Conservation (phyloP, 768 basidiomycete genomes). For the Lactarius quietus region DNA sequence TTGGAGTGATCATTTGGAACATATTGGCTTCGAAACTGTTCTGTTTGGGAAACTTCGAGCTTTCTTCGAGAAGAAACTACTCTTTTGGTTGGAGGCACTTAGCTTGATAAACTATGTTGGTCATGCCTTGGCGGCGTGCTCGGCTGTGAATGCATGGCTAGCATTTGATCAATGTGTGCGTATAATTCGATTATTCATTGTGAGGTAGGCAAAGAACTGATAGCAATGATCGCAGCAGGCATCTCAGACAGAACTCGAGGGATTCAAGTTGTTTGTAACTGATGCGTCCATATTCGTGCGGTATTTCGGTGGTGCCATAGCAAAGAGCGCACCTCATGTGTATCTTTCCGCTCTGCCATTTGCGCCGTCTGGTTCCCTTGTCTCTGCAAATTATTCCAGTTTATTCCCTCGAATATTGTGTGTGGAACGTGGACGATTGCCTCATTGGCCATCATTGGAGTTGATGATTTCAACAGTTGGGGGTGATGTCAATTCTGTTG, state of each 20-base stretch:
- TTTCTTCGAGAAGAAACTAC: not conserved
- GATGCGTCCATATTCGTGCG: not conserved
- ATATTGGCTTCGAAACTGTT: not conserved
- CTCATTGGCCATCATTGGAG: not conserved
- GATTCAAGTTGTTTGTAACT: not conserved
- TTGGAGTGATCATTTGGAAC: not conserved
- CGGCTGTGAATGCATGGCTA: not conserved
- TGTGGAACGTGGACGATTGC: not conserved
- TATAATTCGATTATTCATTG: not conserved
- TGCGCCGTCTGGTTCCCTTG: not conserved
- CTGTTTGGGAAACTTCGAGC: not conserved
- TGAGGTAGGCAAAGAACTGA: not conserved
- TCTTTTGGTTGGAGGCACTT: not conserved
- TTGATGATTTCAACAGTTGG: not conserved
- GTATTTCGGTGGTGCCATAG: not conserved
- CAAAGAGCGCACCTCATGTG: not conserved
- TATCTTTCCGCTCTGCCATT: constrained; percentile 2
- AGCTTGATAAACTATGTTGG: not conserved
- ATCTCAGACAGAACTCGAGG: not conserved
- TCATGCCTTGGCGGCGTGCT: not conserved
- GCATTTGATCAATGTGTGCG: not conserved
- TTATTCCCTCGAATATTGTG: not conserved
- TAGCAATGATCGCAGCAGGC: not conserved
- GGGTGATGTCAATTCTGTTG: not conserved
- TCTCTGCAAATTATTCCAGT: not conserved